Percentiles rank a stretch among this genome's conserved stretches.
phyloP scores from a whole-genome alignment of 1,284 basidiomycete species.

The Puccinia brachypodii region DNA sequence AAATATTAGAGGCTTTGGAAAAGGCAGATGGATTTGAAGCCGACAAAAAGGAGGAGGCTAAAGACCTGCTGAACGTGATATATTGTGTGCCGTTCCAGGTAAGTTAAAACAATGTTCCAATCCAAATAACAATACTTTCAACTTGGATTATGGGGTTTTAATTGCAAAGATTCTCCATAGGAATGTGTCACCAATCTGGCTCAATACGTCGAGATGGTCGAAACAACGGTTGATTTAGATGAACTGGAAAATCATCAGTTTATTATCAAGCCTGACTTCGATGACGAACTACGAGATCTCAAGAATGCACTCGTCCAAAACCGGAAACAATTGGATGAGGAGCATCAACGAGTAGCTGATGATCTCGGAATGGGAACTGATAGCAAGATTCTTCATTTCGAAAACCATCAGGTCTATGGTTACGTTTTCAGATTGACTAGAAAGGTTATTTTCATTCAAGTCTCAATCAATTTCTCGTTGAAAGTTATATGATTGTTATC shows the following conservation, averaged over 20 bases:
- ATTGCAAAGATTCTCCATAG: constrained; percentile 58
- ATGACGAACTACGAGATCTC: constrained; percentile 71
- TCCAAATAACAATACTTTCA: too few species aligned
- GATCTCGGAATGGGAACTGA: constrained; percentile 83
- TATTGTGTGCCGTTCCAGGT: neutral
- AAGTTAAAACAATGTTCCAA: too few species aligned
- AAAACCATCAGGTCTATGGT: constrained; percentile 85
- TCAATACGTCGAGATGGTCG: constrained; percentile 90
- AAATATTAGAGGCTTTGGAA: constrained; percentile 65
- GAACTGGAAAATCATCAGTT: constrained; percentile 81
- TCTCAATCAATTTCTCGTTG: neutral
- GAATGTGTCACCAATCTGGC: constrained; percentile 66
- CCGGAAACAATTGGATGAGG: constrained; percentile 78
- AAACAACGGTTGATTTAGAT: constrained; percentile 87
- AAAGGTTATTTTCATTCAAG: too few species aligned
- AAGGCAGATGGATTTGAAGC: constrained; percentile 65
- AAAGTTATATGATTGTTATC: too few species aligned
- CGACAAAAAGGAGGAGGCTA: constrained; percentile 55
- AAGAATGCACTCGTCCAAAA: constrained; percentile 69
- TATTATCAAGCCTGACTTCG: constrained; percentile 89
- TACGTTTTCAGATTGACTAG: constrained; percentile 86
- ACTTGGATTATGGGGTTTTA: neutral
- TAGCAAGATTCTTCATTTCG: constrained; percentile 86
- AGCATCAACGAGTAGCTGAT: constrained; percentile 72
- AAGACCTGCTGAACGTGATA: constrained; percentile 16